These are phyloP conservation scores for Juncus inflexus DNA, from an alignment of 176 grass and related monocot species.

Conservation along the genomic window DNA sequence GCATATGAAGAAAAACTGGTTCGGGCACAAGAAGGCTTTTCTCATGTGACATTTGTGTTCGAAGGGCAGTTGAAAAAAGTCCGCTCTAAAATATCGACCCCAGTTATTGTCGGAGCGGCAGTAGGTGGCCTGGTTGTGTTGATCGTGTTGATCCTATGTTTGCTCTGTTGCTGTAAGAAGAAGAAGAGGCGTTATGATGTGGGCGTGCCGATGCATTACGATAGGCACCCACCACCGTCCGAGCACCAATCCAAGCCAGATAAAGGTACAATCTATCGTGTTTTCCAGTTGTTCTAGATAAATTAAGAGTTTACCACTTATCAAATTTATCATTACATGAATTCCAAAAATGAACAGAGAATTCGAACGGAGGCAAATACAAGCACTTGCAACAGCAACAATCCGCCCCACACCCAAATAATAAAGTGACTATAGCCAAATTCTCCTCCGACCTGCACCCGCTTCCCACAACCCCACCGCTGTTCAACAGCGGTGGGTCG, in stretches of 20 bases:
- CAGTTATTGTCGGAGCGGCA: slow-evolving; percentile 45
- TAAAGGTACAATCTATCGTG: slow-evolving; percentile 49
- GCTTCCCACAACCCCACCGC: slow-evolving; percentile 29
- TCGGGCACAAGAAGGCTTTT: no score
- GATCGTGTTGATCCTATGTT: slow-evolving; percentile 48
- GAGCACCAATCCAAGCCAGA: slow-evolving; percentile 21
- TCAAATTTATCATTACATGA: no score
- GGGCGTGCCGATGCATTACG: slow-evolving; percentile 39
- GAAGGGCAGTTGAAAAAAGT: no score
- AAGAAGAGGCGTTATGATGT: slow-evolving; percentile 41
- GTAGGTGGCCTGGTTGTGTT: slow-evolving; percentile 46
- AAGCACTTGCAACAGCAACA: slow-evolving; percentile 71
- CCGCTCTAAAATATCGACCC: slow-evolving; percentile 16
- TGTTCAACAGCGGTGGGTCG: slow-evolving; percentile 54
- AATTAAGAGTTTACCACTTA: no score
- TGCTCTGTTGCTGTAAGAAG: slow-evolving; percentile 48
- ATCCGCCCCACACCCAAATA: slow-evolving; percentile 18
- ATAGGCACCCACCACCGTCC: slow-evolving; percentile 18
- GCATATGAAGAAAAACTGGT: no score
- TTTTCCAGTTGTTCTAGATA: neutral
- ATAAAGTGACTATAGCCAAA: no score
- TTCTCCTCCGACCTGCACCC: slow-evolving; percentile 32
- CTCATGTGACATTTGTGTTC: no score
- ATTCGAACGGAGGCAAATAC: slow-evolving; percentile 49
- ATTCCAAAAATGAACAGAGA: slow-evolving; percentile 40